phyloP scores from a whole-genome alignment of 345 rosid species.

The Moricandia arvensis region DNA sequence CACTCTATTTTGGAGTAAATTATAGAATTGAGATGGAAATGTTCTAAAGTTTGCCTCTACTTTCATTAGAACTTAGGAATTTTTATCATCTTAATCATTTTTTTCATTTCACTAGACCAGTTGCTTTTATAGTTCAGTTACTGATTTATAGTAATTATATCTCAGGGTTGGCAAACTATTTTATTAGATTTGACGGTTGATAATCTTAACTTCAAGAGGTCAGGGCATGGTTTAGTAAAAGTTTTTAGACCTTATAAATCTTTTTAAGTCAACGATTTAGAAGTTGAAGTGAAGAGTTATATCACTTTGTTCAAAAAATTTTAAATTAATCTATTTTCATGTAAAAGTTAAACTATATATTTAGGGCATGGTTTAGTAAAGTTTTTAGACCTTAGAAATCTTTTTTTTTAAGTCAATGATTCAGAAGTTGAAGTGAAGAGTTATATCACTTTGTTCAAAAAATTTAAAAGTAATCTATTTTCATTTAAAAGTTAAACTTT shows the following conservation, averaged over 20 bases:
- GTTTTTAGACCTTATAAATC: too few relatives aligned
- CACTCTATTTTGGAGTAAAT: too few relatives aligned
- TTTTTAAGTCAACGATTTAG: not conserved
- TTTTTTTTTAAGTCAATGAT: not conserved
- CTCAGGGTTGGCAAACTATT: not conserved
- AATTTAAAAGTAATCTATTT: too few relatives aligned
- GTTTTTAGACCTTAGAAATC: too few relatives aligned
- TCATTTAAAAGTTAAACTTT: too few relatives aligned
- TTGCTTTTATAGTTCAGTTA: not conserved
- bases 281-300: not conserved
- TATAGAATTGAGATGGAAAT: too few relatives aligned
- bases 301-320: not conserved
- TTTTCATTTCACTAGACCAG: not conserved
- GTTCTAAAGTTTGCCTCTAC: too few relatives aligned
- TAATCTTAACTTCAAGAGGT: not conserved
- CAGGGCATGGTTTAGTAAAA: not conserved
- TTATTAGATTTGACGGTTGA: not conserved
- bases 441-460: not conserved
- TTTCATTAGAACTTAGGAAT: too few relatives aligned
- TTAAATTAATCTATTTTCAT: too few relatives aligned
- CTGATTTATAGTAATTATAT: not conserved
- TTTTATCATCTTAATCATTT: not conserved
- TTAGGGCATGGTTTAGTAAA: not conserved
- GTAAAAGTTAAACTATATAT: too few relatives aligned
- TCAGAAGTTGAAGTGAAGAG: not conserved